These are phyloP conservation scores for Sporisorium sorghi DNA, from an alignment of 1,284 basidiomycete genomes.

Conservation along the genomic window DNA sequence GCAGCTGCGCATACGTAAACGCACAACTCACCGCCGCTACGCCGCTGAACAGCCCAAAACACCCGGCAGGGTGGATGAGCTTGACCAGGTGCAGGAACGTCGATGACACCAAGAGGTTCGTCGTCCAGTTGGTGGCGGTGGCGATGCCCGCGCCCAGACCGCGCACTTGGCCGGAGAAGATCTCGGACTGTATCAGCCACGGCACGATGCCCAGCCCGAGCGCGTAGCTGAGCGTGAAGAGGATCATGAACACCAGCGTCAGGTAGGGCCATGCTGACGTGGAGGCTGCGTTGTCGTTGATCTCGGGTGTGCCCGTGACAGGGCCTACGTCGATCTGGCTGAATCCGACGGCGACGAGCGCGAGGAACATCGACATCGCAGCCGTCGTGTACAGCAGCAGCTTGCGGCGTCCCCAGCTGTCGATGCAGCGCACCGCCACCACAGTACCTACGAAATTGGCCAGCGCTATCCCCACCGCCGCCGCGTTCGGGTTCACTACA, in stretches of 20 bases:
- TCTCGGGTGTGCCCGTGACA: slow-evolving; percentile 9
- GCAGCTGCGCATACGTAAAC: slow-evolving; percentile 54
- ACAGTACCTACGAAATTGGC: slow-evolving; percentile 60
- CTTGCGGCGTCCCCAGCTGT: slow-evolving; percentile 53
- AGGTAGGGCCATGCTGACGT: slow-evolving; percentile 46
- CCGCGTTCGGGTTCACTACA: slow-evolving; percentile 55
- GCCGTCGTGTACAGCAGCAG: slow-evolving; percentile 58
- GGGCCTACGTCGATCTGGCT: slow-evolving; percentile 43
- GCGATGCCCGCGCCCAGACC: slow-evolving; percentile 52
- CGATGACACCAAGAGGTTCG: slow-evolving; percentile 49
- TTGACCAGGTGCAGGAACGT: slow-evolving; percentile 51
- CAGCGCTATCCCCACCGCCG: slow-evolving; percentile 55
- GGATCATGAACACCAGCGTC: slow-evolving; percentile 47
- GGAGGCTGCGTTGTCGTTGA: neutral
- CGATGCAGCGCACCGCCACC: slow-evolving; percentile 55
- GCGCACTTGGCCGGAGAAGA: slow-evolving; percentile 49
- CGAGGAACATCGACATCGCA: slow-evolving; percentile 39
- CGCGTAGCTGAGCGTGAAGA: slow-evolving; percentile 56
- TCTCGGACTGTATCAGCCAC: slow-evolving; percentile 61
- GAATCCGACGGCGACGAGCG: slow-evolving; percentile 45
- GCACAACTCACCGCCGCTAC: slow-evolving; percentile 46
- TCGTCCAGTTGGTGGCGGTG: slow-evolving; percentile 55
- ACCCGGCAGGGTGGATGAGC: slow-evolving; percentile 44
- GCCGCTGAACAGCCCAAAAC: slow-evolving; percentile 50
- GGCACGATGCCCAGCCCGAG: slow-evolving; percentile 61